These are phyloP conservation scores for Passiflora organensis DNA, from an alignment of 345 rosid species.

Conservation along the genomic window DNA sequence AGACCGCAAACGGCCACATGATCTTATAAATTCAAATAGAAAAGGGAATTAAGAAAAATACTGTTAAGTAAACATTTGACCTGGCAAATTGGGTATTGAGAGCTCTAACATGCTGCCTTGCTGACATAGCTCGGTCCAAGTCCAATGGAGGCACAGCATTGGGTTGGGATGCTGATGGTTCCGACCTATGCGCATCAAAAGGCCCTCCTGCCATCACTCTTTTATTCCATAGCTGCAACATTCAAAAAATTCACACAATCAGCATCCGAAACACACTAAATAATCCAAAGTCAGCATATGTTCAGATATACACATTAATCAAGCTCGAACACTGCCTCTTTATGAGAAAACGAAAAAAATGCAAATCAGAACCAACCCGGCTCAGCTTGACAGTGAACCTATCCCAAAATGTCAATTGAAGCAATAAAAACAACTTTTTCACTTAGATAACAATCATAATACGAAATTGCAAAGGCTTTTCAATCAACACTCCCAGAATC, in stretches of 20 bases:
- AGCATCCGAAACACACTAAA: conserved; percentile 2
- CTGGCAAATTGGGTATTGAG: conserved; percentile 92
- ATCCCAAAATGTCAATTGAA: neutral
- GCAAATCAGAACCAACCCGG: neutral
- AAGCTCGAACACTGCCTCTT: neutral
- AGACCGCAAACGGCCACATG: neutral
- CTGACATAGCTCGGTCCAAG: conserved; percentile 55
- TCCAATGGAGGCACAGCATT: conserved; percentile 35
- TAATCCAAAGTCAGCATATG: neutral
- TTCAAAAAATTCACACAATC: conserved; percentile 7
- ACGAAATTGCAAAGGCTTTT: neutral
- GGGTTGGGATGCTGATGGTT: conserved; percentile 38
- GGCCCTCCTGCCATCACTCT: conserved; percentile 55
- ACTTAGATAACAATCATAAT: neutral
- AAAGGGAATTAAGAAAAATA: conserved; percentile 1
- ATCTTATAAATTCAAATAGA: neutral
- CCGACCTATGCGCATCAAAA: conserved; percentile 50
- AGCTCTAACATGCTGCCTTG: conserved; percentile 83
- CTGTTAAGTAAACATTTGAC: conserved; percentile 26
- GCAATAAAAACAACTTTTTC: neutral
- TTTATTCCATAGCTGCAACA: conserved; percentile 61
- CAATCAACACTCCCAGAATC: neutral
- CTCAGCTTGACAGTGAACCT: neutral
- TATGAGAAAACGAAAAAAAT: neutral
- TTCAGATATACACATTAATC: neutral